Evolutionary conservation across 2,329 filamentous ascomycete species (phyloP), one percentile per base, ranked within the genome.

Genomic region (Periconia sp.): DNA sequence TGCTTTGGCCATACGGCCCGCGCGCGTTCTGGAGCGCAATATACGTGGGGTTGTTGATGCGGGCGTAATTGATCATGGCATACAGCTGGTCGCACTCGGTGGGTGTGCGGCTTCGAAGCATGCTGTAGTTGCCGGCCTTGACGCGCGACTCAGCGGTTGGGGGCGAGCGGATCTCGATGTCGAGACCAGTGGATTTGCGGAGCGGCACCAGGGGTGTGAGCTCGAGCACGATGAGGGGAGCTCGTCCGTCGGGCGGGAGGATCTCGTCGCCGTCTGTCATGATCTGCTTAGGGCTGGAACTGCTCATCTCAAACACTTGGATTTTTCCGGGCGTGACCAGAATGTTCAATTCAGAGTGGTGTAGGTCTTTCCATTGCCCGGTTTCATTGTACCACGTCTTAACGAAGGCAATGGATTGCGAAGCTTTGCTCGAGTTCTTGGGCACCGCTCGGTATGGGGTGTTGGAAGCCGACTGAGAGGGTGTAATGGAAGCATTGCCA

Each of bases 11-110:
- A 48, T 79, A 60, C 69, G 79, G 75, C 79, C 86, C 59, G 80
- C 91, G 77, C 81, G 95, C 77, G 77, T 89, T 81, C 80, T 91
- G 83, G 79, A 92, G 62, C 73, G 87, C 70, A 79, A 90, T 92
- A 76, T 93, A 97, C 50, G 92, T 93, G 49, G 91, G 88, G 70
- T 97, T 97, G 75, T 96, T 91, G 70, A 96, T 89, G 45, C 94
- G 89, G 18, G 92, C 87, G 56, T 89, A 83, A 73, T 97, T 95
- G 57, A 97, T 92, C 42, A 93, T 84, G 66, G 84, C 84, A 74
- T 97, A 99, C 5, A 99, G 81, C 35, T 84, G 82, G 60, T 89
- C 87, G 68, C 92, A 95, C 57, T 97, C 93, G 42, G 85, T 82
- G 2, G 86, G 81, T 45, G 84, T 90, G 41, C 87, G 81, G 45